A percentile compares a stretch with the other conserved stretches of the same genome.
phyloP scores from a whole-genome alignment of 768 basidiomycete genomes.

The Tulasnella sp. region DNA sequence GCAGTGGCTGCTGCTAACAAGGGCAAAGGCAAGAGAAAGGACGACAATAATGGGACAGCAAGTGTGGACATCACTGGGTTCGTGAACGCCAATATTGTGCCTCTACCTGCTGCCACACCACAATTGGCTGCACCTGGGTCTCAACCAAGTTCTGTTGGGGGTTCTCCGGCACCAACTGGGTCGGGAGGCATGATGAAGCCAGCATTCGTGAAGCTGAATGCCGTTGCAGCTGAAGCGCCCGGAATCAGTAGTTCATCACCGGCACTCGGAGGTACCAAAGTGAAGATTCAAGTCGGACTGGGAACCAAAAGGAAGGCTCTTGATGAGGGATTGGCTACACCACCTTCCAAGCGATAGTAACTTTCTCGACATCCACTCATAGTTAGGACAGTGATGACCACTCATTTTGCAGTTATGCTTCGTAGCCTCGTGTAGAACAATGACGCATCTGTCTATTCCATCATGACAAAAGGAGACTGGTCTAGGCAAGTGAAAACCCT shows the following conservation, averaged over 20 bases:
- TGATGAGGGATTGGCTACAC: constrained; percentile 53
- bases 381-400: no score
- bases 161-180: constrained; percentile 44
- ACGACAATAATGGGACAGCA: constrained; percentile 42
- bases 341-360: constrained; percentile 47
- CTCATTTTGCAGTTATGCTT: no score
- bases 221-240: background rate
- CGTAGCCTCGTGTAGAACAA: no score
- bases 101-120: constrained; percentile 30
- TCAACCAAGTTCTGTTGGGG: constrained; percentile 26
- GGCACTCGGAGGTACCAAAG: constrained; percentile 39
- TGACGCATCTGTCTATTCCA: no score
- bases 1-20: constrained; percentile 70
- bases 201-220: constrained; percentile 23
- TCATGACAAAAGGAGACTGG: no score
- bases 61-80: constrained; percentile 45
- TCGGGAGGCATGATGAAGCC: constrained; percentile 41
- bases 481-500: no score
- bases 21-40: constrained; percentile 53
- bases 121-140: constrained; percentile 31
- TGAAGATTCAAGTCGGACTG: constrained; percentile 66
- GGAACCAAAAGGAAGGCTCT: constrained; percentile 68
- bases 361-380: no score
- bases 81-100: constrained; percentile 40
- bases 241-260: background rate